Conservation (phyloP, 805 yeast species). For the Saccharomyces paradoxus region DNA sequence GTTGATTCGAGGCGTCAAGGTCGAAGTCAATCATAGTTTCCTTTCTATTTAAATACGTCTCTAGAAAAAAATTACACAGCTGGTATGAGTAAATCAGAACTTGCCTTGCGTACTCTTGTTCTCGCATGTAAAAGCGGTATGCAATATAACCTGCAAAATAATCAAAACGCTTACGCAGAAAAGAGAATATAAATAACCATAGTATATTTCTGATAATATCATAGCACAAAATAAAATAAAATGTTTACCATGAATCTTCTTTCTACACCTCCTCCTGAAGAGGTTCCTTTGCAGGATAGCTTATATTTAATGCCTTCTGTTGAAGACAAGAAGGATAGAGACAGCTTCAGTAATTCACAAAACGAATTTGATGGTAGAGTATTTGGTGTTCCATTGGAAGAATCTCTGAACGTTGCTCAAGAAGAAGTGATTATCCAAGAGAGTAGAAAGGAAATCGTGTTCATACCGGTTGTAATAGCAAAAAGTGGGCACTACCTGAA, state of each 20-base stretch:
- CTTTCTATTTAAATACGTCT: background rate
- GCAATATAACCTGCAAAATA: background rate
- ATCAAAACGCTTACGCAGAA: background rate
- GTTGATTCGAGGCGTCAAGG: background rate
- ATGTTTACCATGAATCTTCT: background rate
- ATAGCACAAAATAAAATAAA: background rate
- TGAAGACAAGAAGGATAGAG: conserved; percentile 29
- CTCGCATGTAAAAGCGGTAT: background rate
- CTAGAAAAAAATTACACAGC: background rate
- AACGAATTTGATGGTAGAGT: conserved; percentile 37
- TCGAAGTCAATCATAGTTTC: background rate
- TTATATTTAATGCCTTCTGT: background rate
- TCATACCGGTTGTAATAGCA: conserved; percentile 88
- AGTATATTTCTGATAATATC: background rate
- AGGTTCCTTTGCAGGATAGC: background rate
- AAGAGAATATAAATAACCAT: background rate
- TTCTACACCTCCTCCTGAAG: background rate
- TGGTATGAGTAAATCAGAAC: background rate
- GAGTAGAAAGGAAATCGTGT: conserved; percentile 68
- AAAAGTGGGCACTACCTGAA: conserved; percentile 82
- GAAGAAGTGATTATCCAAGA: conserved; percentile 56
- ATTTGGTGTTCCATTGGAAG: conserved; percentile 69
- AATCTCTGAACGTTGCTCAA: conserved; percentile 53
- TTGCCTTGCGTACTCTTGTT: background rate
- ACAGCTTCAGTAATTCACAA: conserved; percentile 27